Evolutionary conservation across 2,329 filamentous ascomycete genomes (phyloP).

Genomic region (Verticillium nonalfalfae): DNA sequence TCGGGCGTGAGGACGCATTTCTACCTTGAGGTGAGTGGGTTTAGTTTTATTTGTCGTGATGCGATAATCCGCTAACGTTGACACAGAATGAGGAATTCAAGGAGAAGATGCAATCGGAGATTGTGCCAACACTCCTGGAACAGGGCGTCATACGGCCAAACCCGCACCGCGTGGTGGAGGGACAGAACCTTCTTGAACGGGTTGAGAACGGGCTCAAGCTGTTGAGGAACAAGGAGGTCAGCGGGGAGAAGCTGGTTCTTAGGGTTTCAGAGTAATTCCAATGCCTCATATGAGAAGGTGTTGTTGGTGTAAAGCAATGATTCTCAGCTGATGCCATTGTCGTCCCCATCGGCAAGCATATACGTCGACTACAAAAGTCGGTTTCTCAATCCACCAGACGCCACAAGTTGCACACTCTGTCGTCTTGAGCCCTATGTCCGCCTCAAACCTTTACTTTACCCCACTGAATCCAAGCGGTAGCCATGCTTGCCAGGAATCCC

Average conservation of each 20-base stretch:
- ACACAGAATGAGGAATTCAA: conserved; percentile 48
- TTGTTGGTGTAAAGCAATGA: too few species aligned
- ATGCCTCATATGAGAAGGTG: too few species aligned
- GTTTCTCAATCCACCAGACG: too few species aligned
- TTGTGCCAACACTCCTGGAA: conserved; percentile 42
- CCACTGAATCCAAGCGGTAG: too few species aligned
- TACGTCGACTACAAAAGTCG: too few species aligned
- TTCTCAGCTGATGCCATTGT: too few species aligned
- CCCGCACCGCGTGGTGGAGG: conserved; percentile 32
- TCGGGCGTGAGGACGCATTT: conserved; percentile 50
- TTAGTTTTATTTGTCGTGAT: background rate
- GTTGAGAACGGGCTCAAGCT: conserved; percentile 29
- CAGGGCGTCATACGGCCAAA: conserved; percentile 32
- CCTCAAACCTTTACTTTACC: too few species aligned
- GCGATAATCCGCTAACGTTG: conserved; percentile 1
- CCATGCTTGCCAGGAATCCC: too few species aligned
- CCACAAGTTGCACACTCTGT: too few species aligned
- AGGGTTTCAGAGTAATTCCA: conserved; percentile 9
- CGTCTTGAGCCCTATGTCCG: too few species aligned
- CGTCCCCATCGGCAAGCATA: too few species aligned
- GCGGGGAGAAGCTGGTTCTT: conserved; percentile 35
- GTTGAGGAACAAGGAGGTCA: conserved; percentile 27
- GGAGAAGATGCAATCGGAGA: conserved; percentile 45
- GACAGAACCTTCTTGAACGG: conserved; percentile 27
- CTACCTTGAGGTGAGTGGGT: conserved; percentile 36